Evolutionary conservation across 75 land plant species (phyloP).

Genomic region (Chamaecyparis obtusa): DNA sequence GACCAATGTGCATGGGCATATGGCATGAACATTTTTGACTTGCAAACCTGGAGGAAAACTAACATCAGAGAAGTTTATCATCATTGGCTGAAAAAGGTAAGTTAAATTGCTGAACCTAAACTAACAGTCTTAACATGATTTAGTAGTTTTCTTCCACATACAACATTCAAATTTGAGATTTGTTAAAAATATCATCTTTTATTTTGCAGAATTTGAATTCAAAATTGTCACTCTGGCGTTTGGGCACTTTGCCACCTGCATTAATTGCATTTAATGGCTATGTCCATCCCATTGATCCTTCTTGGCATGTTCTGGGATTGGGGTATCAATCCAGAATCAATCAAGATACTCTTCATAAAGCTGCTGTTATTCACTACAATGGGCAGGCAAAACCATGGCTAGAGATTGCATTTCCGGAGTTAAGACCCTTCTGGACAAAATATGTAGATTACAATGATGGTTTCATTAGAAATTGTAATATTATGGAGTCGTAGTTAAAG

Average conservation of each 20-base stretch:
- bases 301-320: slow-evolving; percentile 88
- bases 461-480: slow-evolving; percentile 75
- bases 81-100: slow-evolving; percentile 81
- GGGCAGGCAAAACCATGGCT: slow-evolving; percentile 98
- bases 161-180: not conserved
- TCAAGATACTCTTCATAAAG: slow-evolving; percentile 37
- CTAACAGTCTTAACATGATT: not conserved
- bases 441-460: slow-evolving; percentile 75
- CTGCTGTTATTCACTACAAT: slow-evolving; percentile 88
- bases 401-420: slow-evolving; percentile 75
- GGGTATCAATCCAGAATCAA: slow-evolving; percentile 61
- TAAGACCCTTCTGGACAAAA: slow-evolving; percentile 69
- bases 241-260: slow-evolving; percentile 91
- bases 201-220: slow-evolving; percentile 73
- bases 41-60: slow-evolving; percentile 79
- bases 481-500: slow-evolving; percentile 29
- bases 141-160: not conserved
- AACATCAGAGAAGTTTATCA: slow-evolving; percentile 80
- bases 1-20: slow-evolving; percentile 92
- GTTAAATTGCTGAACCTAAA: not conserved
- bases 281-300: slow-evolving; percentile 61
- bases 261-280: slow-evolving; percentile 87
- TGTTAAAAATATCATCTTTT: not conserved
- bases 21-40: slow-evolving; percentile 92
- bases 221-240: slow-evolving; percentile 74